Evolutionary conservation across 768 basidiomycete species (phyloP), one percentile per base, ranked within the genome.

Genomic region (Suillus discolor): DNA sequence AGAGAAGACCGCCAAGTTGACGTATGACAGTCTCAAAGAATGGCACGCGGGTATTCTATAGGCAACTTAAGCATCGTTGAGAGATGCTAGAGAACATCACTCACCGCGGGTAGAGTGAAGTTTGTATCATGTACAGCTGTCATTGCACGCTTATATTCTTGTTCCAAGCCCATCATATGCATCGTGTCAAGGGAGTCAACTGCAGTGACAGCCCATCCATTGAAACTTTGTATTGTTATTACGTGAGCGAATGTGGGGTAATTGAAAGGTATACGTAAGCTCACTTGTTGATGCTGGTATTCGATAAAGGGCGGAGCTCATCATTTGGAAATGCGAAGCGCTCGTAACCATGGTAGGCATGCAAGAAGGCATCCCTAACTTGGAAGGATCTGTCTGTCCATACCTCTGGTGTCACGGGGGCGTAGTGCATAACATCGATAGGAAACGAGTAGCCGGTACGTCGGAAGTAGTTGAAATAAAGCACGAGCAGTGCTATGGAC

Each of bases 1-100:
- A 91, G 6, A 96, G 83, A 1, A 96, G 80, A 7, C 96, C 96
- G 3, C 95, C 96, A 2, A 98, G 86, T 70, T 96, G 92, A 39
- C 96, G 87, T 66, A 97, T 97, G 49, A 91, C 87, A 0, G 94
- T 96, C 79, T 96, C 92, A 66, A 93, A 93, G 74, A 89, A 91
- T 1, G 89, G 88, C 0, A 76, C 75, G 0, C 62, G 74, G 79
- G 68, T 74, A 76, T 69, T 75, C 69, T 64, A 59, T 77, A 49
- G 18, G 45, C 54, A 34, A 55, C 39, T 68, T 69, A 15, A 2
- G 36, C 16, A 41, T 5, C 9, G 31, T 7, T 3, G 23, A 39
- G 5, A 23, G 49, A 42, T 51, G 15, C 59, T 6, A 57, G 31
- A 47, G 61, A 31, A 59, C 28, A 38, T 34, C 20, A 73, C 79